A percentile compares a stretch with the other conserved stretches of the same genome.
Evolutionary conservation across 2,329 filamentous ascomycete species (phyloP).

Genomic region (Alternaria alternata): DNA sequence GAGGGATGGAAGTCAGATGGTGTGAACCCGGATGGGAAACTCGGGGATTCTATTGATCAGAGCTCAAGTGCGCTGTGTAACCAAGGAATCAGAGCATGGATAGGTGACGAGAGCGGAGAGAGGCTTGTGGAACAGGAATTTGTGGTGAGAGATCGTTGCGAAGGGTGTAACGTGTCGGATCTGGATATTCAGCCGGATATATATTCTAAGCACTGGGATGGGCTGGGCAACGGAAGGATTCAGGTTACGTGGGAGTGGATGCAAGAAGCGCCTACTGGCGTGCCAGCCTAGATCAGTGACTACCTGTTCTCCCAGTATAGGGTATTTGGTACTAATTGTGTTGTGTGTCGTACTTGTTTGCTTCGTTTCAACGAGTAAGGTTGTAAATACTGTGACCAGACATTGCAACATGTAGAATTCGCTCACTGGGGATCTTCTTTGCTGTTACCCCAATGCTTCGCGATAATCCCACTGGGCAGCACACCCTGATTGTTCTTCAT

Average conservation of each 20-base stretch:
- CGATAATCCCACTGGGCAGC: slow-evolving; percentile 21
- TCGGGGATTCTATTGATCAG: neutral
- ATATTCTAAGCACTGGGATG: neutral
- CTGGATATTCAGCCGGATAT: neutral
- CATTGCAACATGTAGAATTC: neutral
- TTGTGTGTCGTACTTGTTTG: neutral
- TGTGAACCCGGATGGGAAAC: neutral
- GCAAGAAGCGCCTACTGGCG: neutral
- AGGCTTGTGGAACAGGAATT: neutral
- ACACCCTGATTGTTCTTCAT: slow-evolving; percentile 12
- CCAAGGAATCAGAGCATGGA: neutral
- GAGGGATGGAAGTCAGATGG: neutral
- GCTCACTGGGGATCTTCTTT: neutral
- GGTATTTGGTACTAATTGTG: neutral
- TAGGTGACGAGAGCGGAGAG: neutral
- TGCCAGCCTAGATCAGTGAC: neutral
- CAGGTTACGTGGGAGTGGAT: neutral
- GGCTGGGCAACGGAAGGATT: neutral
- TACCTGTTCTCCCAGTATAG: neutral
- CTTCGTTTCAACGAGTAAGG: neutral
- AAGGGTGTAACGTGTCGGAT: neutral
- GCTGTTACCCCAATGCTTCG: slow-evolving; percentile 11
- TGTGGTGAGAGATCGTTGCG: neutral
- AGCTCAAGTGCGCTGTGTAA: neutral
- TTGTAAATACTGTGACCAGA: neutral